Conservation (phyloP, 2,329 filamentous ascomycete genomes). For the Dactylellina sp. region DNA sequence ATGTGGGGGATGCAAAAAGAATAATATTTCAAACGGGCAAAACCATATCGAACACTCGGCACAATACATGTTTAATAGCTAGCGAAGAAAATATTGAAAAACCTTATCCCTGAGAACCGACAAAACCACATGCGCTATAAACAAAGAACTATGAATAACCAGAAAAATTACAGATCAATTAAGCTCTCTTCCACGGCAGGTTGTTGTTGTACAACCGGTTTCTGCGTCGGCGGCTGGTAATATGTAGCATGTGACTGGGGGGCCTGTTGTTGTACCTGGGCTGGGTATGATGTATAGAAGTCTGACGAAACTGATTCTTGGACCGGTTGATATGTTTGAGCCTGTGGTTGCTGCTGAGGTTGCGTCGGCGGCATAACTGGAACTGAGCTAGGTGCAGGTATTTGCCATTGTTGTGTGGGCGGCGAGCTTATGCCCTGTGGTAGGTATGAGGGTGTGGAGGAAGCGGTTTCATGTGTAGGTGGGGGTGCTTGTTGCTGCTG, state of each 20-base stretch:
- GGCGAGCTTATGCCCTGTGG: slow-evolving; percentile 15
- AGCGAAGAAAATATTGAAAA: neutral
- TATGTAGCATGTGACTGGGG: slow-evolving; percentile 56
- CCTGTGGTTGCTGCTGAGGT: slow-evolving; percentile 64
- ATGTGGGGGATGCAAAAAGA: too few relatives aligned
- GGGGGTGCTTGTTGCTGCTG: slow-evolving; percentile 42
- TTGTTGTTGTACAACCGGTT: slow-evolving; percentile 33
- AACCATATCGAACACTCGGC: neutral
- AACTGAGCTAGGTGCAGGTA: slow-evolving; percentile 18
- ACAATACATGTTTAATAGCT: neutral
- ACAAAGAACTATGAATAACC: neutral
- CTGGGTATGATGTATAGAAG: slow-evolving; percentile 63
- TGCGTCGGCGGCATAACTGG: slow-evolving; percentile 62
- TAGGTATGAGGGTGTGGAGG: slow-evolving; percentile 35
- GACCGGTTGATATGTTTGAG: slow-evolving; percentile 61
- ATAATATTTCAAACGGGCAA: neutral
- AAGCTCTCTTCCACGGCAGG: slow-evolving; percentile 77
- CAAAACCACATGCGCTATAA: neutral
- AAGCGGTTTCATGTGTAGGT: slow-evolving; percentile 19
- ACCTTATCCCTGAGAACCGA: neutral
- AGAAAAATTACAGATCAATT: slow-evolving; percentile 76
- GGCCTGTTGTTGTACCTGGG: slow-evolving; percentile 63
- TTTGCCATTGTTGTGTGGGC: slow-evolving; percentile 31
- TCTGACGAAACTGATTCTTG: slow-evolving; percentile 49
- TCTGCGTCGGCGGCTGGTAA: slow-evolving; percentile 29